Base-by-base conservation (phyloP, 2,329 filamentous ascomycete species). In the Fusarium devonianum region DNA sequence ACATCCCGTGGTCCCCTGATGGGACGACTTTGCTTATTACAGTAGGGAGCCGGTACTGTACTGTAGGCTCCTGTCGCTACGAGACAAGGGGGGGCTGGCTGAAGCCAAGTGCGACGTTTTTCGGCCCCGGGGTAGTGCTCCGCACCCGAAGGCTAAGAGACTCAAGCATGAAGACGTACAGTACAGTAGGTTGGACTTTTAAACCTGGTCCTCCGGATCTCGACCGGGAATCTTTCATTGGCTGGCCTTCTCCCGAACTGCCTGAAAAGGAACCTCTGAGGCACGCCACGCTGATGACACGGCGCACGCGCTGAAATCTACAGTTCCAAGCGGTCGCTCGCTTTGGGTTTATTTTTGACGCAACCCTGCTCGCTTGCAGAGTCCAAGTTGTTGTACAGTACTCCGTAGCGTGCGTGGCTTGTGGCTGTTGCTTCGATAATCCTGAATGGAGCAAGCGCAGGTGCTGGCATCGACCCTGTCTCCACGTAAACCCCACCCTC, bases 71-170 rank as follows among this genome's bases (percentile, higher is more conserved):
- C 33, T 25, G 40, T 36, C 26, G 9, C 17, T 18, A 29, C 23
- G 32, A 37, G 40, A 21, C 23, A 26, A 12, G 23, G 22, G 9
- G 8, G 12, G 22, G 22, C 22, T 9, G 22, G 22, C 22, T 9
- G 39, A 30, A 19, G 32, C 22, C 18, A 42, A 23, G n/a, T 44
- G 47, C 44, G 34, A 44, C 60, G 39, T 45, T 45, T 30, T 46
- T 58, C 41, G 49, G 53, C 34, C 33, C 41, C 41, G 38, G 57
- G 49, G 39, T 22, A 29, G n/a, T 40, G 21, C 39, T 58, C 60
- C 60, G 48, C 50, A 35, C 46, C 19, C 38, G 28, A 33, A 50
- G 49, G 37, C 48, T 32, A 29, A 47, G 33, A 53, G n/a, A n/a
- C n/a, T n/a, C n/a, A n/a, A n/a, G n/a, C n/a, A n/a, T n/a, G n/a